A percentile compares a stretch with the other conserved stretches of the same genome.
These are phyloP conservation scores for Pleurostoma richardsiae DNA, from an alignment of 2,329 filamentous ascomycete species.

Conservation along the genomic window DNA sequence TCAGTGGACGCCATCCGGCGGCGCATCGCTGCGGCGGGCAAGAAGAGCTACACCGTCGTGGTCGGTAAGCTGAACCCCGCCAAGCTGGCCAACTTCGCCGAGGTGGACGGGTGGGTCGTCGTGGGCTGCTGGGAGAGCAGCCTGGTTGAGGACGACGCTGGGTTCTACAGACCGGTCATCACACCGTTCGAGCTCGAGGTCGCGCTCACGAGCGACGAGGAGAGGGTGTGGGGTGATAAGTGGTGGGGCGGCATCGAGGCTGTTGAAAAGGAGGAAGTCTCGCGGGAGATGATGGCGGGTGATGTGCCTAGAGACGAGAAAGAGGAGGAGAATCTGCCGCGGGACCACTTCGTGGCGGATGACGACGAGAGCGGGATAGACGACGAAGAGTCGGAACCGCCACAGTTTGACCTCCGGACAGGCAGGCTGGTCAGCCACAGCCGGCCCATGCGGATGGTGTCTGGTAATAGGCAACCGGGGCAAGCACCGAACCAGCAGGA, in stretches of 20 bases:
- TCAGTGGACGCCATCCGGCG: slow-evolving; percentile 70
- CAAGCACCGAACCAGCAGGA: slow-evolving; percentile 11
- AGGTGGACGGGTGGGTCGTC: slow-evolving; percentile 94
- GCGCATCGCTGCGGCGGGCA: slow-evolving; percentile 73
- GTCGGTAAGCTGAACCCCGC: slow-evolving; percentile 95
- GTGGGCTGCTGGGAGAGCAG: slow-evolving; percentile 98
- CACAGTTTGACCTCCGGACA: slow-evolving; percentile 88
- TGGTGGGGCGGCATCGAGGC: slow-evolving; percentile 86
- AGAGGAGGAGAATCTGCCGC: slow-evolving; percentile 16
- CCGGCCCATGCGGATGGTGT: slow-evolving; percentile 61
- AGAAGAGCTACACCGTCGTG: slow-evolving; percentile 94
- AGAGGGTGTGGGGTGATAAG: slow-evolving; percentile 77
- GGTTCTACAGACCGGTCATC: slow-evolving; percentile 83
- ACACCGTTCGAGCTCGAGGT: slow-evolving; percentile 92
- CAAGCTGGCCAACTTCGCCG: slow-evolving; percentile 93
- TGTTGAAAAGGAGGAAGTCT: slow-evolving; percentile 40
- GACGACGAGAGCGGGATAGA: slow-evolving; percentile 38
- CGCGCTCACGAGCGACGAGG: slow-evolving; percentile 68
- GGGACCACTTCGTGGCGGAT: slow-evolving; percentile 4
- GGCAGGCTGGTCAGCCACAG: slow-evolving; percentile 77
- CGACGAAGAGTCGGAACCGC: slow-evolving; percentile 72
- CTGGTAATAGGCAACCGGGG: slow-evolving; percentile 19
- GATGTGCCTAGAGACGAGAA: slow-evolving; percentile 11
- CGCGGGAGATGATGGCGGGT: too few species aligned
- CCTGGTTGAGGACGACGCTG: slow-evolving; percentile 74